phyloP scores from a whole-genome alignment of 75 land plant species.

The Picea sitchensis region DNA sequence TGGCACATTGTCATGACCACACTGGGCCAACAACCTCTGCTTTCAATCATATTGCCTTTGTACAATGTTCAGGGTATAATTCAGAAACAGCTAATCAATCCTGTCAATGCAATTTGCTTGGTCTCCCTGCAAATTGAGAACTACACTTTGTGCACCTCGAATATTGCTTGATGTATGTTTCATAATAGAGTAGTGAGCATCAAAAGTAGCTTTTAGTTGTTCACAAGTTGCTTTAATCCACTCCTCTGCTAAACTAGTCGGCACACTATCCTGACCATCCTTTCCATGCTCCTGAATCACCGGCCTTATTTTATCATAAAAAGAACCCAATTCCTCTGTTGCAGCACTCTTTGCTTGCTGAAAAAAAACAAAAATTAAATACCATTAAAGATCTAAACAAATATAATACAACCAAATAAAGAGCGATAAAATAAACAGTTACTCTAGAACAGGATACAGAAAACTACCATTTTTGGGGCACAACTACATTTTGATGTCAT shows the following conservation, averaged over 20 bases:
- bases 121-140: background rate
- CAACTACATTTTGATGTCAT: too few species aligned
- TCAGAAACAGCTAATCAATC: background rate
- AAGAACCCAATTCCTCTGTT: constrained; percentile 35
- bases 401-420: background rate
- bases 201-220: constrained; percentile 54
- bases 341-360: constrained; percentile 54
- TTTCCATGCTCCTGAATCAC: constrained; percentile 68
- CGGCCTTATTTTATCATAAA: constrained; percentile 66
- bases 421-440: background rate
- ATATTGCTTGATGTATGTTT: constrained; percentile 32
- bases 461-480: background rate
- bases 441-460: background rate
- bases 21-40: background rate
- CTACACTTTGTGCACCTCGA: background rate
- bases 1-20: background rate
- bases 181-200: constrained; percentile 41
- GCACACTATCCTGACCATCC: constrained; percentile 59
- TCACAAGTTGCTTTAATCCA: constrained; percentile 70
- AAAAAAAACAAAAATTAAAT: background rate
- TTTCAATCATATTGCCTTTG: background rate
- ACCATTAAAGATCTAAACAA: too few species aligned
- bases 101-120: background rate
- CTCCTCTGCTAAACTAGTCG: constrained; percentile 57
- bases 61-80: background rate